Base-by-base conservation (phyloP, 2,329 filamentous ascomycete genomes). In the Bipolaris zeicola region DNA sequence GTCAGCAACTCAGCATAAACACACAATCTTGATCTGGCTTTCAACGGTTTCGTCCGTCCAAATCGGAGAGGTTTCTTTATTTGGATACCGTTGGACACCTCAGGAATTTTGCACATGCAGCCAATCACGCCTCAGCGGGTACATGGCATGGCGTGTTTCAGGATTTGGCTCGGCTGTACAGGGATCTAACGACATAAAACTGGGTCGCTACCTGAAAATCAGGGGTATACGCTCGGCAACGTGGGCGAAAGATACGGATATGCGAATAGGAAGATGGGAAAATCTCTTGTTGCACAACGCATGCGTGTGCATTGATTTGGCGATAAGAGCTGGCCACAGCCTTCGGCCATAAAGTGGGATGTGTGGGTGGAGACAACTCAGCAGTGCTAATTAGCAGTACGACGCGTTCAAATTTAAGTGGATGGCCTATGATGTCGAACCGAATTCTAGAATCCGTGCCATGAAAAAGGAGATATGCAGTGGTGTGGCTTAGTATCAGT, bases 401-500 rank as follows among this genome's bases (percentile, higher is more conserved):
- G 45, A 48, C 34, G 45, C 45, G 45, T 38, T 37, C 34, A 37
- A n/a, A 24, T 26, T 18, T 37, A 24, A 28, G 45, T 34, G 34
- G 45, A 38, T 38, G 22, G 22, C 18, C 20, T 38, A 18, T 16
- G 45, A 28, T n/a, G 11, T 38, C 13, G 14, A 28, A 14, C 34
- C 14, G 34, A 10, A 48, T 26, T 38, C 45, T 48, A 28, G 45
- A 45, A 45, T 33, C 26, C 10, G 11, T 48, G 45, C 33, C 34
- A 24, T 34, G 45, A 48, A 38, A 28, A 48, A 34, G 34, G 45
- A 48, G 33, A 38, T 37, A 31, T 48, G 45, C 34, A 38, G 45
- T 16, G 45, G 28, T 34, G 34, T 48, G 33, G 34, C 45, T 38
- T 38, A 20, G 45, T 38, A 26, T 16, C 18, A 5, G 34, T 38